Evolutionary conservation across 2,329 filamentous ascomycete genomes (phyloP).

Genomic region (Exophiala oligosperma): DNA sequence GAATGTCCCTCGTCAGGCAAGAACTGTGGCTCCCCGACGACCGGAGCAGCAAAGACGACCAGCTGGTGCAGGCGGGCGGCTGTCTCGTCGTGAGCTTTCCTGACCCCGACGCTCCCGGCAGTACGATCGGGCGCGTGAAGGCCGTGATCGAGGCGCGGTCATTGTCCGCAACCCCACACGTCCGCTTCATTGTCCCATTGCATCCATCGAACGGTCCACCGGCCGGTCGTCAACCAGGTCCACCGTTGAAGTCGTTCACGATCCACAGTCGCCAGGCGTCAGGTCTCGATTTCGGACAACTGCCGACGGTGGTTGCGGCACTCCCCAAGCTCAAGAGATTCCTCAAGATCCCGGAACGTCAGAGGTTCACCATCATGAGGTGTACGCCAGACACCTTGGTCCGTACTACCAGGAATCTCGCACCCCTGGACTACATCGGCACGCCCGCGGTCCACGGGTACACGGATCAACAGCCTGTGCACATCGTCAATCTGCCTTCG

Average conservation of each 20-base stretch:
- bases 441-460: slow-evolving; percentile 28
- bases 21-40: slow-evolving; percentile 28
- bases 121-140: slow-evolving; percentile 10
- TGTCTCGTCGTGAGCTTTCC: slow-evolving; percentile 22
- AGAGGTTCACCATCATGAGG: slow-evolving; percentile 19
- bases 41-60: slow-evolving; percentile 10
- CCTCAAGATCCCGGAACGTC: slow-evolving; percentile 15
- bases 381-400: slow-evolving; percentile 26
- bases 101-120: slow-evolving; percentile 13
- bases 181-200: slow-evolving; percentile 21
- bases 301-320: slow-evolving; percentile 16
- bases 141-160: slow-evolving; percentile 19
- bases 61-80: slow-evolving; percentile 23
- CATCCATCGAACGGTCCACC: slow-evolving; percentile 4
- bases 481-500: slow-evolving; percentile 29
- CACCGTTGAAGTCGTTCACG: slow-evolving; percentile 11
- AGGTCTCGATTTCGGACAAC: slow-evolving; percentile 18
- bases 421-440: slow-evolving; percentile 27
- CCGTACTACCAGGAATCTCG: slow-evolving; percentile 27
- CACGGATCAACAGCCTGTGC: slow-evolving; percentile 30
- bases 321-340: slow-evolving; percentile 25
- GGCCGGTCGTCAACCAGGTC: not conserved
- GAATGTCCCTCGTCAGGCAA: slow-evolving; percentile 26
- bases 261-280: slow-evolving; percentile 20
- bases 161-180: slow-evolving; percentile 10